A percentile compares a stretch with the other conserved stretches of the same genome.
These are phyloP conservation scores for Fusarium dlaminii DNA, from an alignment of 2,329 filamentous ascomycete genomes.

Conservation along the genomic window DNA sequence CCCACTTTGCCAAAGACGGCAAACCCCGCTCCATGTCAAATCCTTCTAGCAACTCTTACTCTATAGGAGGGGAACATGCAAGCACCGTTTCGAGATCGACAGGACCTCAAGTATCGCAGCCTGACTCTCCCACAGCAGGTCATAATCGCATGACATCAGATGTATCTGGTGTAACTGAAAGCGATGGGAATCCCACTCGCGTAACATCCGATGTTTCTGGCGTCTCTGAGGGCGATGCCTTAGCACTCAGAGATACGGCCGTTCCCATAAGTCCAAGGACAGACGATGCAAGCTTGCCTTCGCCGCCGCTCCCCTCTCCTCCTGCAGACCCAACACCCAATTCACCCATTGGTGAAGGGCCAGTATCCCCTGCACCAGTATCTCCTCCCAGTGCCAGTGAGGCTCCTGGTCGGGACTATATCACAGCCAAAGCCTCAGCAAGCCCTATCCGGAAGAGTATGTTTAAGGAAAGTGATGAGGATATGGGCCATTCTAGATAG, in stretches of 20 bases:
- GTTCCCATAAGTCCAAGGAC: constrained; percentile 36
- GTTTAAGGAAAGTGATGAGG: constrained; percentile 54
- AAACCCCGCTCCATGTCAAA: constrained; percentile 28
- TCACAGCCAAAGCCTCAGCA: constrained; percentile 38
- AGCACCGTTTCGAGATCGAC: constrained; percentile 45
- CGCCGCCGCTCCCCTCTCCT: constrained; percentile 24
- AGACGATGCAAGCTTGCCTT: constrained; percentile 1
- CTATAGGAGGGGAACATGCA: constrained; percentile 33
- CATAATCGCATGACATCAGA: constrained; percentile 35
- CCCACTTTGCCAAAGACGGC: constrained; percentile 32
- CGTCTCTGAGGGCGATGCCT: constrained; percentile 33
- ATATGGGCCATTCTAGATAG: constrained; percentile 45
- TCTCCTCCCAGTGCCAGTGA: constrained; percentile 46
- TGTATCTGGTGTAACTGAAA: constrained; percentile 29
- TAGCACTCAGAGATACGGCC: constrained; percentile 27
- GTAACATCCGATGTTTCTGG: constrained; percentile 40
- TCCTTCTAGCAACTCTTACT: constrained; percentile 41
- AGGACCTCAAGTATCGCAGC: constrained; percentile 12
- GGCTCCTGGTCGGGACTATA: constrained; percentile 40
- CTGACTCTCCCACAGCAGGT: constrained; percentile 17
- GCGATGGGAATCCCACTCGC: constrained; percentile 11
- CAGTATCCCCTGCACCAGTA: constrained; percentile 2
- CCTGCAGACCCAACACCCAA: constrained; percentile 10
- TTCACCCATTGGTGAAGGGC: constrained; percentile 6
- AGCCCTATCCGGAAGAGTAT: constrained; percentile 51